phyloP scores from a whole-genome alignment of 176 grass and related monocot species.

The Raddia guianensis region DNA sequence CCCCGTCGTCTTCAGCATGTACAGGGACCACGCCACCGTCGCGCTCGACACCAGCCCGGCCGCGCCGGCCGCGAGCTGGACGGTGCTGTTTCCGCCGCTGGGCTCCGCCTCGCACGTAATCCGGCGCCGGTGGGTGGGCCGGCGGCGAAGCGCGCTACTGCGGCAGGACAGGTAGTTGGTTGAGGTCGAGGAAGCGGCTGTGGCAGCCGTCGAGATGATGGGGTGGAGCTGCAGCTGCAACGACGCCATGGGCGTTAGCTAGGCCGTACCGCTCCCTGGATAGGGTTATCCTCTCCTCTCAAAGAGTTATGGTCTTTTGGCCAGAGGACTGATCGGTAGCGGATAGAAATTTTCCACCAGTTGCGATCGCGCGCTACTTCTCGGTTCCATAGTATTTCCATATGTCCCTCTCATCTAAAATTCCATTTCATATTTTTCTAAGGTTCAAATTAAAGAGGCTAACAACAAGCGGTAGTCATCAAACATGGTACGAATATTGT shows the following conservation, averaged over 20 bases:
- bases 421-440: no score
- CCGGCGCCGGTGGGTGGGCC: background rate
- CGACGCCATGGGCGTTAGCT: slow-evolving; percentile 33
- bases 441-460: no score
- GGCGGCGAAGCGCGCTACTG: background rate
- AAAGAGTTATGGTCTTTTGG: no score
- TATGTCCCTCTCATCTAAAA: no score
- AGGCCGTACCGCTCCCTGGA: background rate
- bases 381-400: no score
- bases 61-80: slow-evolving; percentile 48
- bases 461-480: no score
- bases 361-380: no score
- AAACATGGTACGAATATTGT: no score
- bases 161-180: background rate
- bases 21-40: slow-evolving; percentile 72
- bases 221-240: slow-evolving; percentile 15
- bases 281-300: slow-evolving; percentile 7
- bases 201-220: background rate
- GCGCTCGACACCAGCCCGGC: slow-evolving; percentile 56
- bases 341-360: no score
- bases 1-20: slow-evolving; percentile 71
- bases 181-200: slow-evolving; percentile 8
- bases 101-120: slow-evolving; percentile 51
- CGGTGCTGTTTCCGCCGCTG: slow-evolving; percentile 44
- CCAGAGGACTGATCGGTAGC: no score